Evolutionary conservation across 495 filamentous ascomycete genomes (phyloP), one percentile per base, ranked within the genome.

Genomic region (Platismatia glauca): DNA sequence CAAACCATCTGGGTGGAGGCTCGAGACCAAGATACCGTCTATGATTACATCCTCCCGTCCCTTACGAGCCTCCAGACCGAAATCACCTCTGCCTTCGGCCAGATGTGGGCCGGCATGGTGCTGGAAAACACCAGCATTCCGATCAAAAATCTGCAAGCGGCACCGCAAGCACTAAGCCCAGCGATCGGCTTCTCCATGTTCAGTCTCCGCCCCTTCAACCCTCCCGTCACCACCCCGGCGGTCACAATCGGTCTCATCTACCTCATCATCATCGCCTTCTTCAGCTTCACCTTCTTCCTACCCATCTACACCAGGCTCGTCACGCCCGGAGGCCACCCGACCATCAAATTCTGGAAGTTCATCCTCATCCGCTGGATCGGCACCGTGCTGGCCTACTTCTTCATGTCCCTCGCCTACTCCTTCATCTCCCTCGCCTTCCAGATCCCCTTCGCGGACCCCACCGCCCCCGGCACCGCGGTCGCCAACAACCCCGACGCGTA

Each of bases 241-340:
- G 80, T 87, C 12, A 81, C 78, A 3, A 84, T 89, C 61, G 86
- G 86, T 0, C 70, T 89, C 39, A 88, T 89, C 69, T 89, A 89
- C 71, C 74, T 90, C 31, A 87, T 89, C 69, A 88, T 90, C 70
- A 76, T 89, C 41, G 80, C 85, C 7, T 89, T 89, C 75, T 89
- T 89, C 77, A 84, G 81, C 57, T 88, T 86, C 70, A 75, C 82
- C 9, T 89, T 89, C 78, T 81, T 86, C 69, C 77, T 89, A 64
- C 85, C 85, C 0, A 79, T 88, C 60, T 86, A 90, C 69, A 78
- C 78, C 57, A 79, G 79, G 62, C 81, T 83, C 66, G 71, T 82
- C 68, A 79, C 71, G 63, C 74, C 66, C 48, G 72, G 68, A n/a
- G 72, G 74, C 44, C 81, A 84, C 59, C 85, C 82, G 6, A 80